phyloP scores from a whole-genome alignment of 345 rosid genomes.

The Triadica sebifera region DNA sequence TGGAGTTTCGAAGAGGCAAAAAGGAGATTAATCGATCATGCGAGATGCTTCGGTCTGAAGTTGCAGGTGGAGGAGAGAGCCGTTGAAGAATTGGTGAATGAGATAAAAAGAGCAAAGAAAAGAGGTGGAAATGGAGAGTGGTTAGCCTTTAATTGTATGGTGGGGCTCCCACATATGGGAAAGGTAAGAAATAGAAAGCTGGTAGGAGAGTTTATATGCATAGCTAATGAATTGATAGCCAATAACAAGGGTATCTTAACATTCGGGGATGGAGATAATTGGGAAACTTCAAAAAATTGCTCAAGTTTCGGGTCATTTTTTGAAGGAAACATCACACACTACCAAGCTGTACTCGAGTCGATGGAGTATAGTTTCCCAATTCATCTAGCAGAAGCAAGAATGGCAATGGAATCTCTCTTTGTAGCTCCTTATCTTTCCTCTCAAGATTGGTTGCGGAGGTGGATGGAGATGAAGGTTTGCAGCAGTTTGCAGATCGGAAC shows the following conservation, averaged over 20 bases:
- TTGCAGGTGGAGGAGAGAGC: conserved; percentile 37
- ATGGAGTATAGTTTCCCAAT: conserved; percentile 33
- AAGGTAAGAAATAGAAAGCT: conserved; percentile 29
- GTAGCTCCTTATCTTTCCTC: conserved; percentile 37
- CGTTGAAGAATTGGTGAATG: conserved; percentile 29
- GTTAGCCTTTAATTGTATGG: conserved; percentile 47
- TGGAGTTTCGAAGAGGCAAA: conserved; percentile 32
- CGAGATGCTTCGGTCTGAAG: conserved; percentile 23
- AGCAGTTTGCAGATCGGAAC: not conserved
- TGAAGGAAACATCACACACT: conserved; percentile 26
- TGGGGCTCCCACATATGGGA: conserved; percentile 50
- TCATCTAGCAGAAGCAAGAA: conserved; percentile 36
- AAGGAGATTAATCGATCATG: conserved; percentile 32
- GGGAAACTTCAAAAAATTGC: conserved; percentile 13
- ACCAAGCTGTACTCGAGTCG: conserved; percentile 39
- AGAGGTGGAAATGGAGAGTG: conserved; percentile 29
- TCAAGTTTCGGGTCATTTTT: conserved; percentile 35
- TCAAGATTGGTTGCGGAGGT: conserved; percentile 34
- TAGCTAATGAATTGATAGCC: conserved; percentile 26
- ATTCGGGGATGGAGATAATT: conserved; percentile 37
- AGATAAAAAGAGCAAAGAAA: conserved; percentile 31
- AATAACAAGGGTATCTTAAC: conserved; percentile 31
- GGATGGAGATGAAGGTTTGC: conserved; percentile 37
- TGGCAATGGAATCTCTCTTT: conserved; percentile 48
- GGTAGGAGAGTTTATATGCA: conserved; percentile 32